Evolutionary conservation across 345 rosid species (phyloP), one percentile per base, ranked within the genome.

Genomic region (Dovyalis caffra): DNA sequence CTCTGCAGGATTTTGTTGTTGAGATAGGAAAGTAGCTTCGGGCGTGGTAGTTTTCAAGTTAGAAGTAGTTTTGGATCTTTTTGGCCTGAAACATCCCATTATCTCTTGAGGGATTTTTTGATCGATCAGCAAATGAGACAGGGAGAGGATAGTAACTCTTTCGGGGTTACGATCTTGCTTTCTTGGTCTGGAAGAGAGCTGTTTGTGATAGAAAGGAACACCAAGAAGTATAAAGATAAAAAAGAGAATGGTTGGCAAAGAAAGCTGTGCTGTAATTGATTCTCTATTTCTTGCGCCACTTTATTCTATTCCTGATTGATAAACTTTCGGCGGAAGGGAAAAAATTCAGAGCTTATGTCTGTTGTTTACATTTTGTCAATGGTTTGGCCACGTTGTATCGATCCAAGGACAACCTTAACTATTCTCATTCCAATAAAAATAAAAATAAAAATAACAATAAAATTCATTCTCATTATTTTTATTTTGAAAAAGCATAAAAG

Each of bases 21-120:
- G 78, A 6, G 56, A 29, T 47, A 81, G 68, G 35, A 56, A 32
- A 25, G 65, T 16, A 60, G 62, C 25, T 45, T 65, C 74, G 2
- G 67, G 6, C 11, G 80, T 29, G 53, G 49, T 38, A 15, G 74
- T 16, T 64, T 23, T 76, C 80, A 64, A 71, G 73, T 81, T 64
- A n/a, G 78, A 45, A 8, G 76, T 33, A 37, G 71, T 34, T 23
- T 69, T 80, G 82, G 85, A 76, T 37, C 72, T 74, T 23, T 28
- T 81, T 21, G 72, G 40, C 69, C 84, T 68, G 80, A 87, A 86
- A 76, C 92, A 90, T 1, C 88, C 87, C 95, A 89, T 89, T 66
- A 37, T 72, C 29, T 9, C 6, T 47, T 31, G 64, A 29, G 16
- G 62, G 23, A 11, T 70, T 70, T 38, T 61, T 58, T 33, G 14